Evolutionary conservation across 2,329 filamentous ascomycete genomes (phyloP), one percentile per base, ranked within the genome.

Genomic region (Coniochaeta sp.): DNA sequence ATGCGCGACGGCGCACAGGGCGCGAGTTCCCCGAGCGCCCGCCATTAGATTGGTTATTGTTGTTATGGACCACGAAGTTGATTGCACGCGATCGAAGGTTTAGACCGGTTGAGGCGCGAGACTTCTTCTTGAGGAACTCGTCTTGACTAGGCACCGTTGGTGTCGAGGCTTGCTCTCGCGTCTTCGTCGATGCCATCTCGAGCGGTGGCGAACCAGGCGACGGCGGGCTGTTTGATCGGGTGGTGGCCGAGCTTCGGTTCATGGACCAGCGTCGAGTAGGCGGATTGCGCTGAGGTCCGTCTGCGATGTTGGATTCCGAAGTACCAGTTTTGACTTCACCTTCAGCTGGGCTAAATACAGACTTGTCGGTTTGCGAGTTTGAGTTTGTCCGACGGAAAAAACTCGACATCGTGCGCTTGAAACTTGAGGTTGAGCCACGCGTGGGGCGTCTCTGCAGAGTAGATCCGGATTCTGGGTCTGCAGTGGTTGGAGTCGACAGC

Each of bases 101-200:
- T 24, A 84, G 68, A 26, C 80, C 81, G 6, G 82, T 85, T 2
- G 76, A 75, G 6, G 80, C 75, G 17, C 81, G 78, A 61, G 74
- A 74, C 71, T 84, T 86, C 67, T 78, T 73, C n/a, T 69, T 67
- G 24, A 77, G 64, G 57, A 82, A 81, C 62, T 81, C 80, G 3
- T 74, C 72, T 2, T 75, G 68, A 1, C 69, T 73, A 11, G 81
- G 78, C 34, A 80, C 65, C 40, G 68, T 70, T 12, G 65, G 64
- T 8, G 59, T 67, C 4, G 68, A 64, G 34, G 63, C 59, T 52
- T 67, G 63, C 50, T 67, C 62, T 60, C 62, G 66, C 38, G 62
- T 62, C 58, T 59, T 63, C 44, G 72, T 64, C 11, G 47, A 28
- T 12, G 72, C 68, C 74, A 78, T 78, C 62, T 78, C 76, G 55